Evolutionary conservation across 2,329 filamentous ascomycete species (phyloP), one percentile per base, ranked within the genome.

Genomic region (Acrocalymma vagum): DNA sequence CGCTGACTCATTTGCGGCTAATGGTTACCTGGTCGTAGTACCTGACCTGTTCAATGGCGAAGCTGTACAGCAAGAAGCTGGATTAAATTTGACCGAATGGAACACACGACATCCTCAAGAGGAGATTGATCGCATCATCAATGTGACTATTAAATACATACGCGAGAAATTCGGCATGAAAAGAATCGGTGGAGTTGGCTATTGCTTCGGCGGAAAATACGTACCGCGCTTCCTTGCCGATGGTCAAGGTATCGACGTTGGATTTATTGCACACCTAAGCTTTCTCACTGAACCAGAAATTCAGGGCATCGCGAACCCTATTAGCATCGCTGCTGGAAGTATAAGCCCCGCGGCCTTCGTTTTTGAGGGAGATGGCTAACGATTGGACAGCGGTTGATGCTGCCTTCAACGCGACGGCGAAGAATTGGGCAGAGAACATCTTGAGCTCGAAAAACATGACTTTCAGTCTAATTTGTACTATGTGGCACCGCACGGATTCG

Each of bases 131-230:
- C 70, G 72, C 6, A 72, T 80, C 38, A 70, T 83, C 38, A 70
- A 71, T 17, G 66, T 67, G 35, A 76, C 74, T 31, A 76, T 87
- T 55, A 79, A 81, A 63, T 78, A 80, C 41, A 63, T 89, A 32
- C 78, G 78, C 43, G 72, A 76, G 36, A 85, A 90, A 65, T 72
- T 63, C 11, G 49, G 50, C 3, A 51, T 79, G 30, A 80, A 78
- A 58, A 81, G 78, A 51, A 70, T 90, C 24, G 87, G 80, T 3
- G 79, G 76, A 9, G 80, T 84, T 0, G 87, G 87, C 0, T 90
- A 90, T 71, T 90, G 87, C 70, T 87, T 90, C 52, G 87, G 87
- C 30, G 87, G 79, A 39, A 88, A 88, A 81, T 92, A 88, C 65
- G 82, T 89, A 17, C 76, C 79, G 30, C 82, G 87, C 18, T 84